Percentiles rank a stretch among this genome's conserved stretches.
Conservation (phyloP, 1,284 basidiomycete genomes). For the Irpex rosettiformis region DNA sequence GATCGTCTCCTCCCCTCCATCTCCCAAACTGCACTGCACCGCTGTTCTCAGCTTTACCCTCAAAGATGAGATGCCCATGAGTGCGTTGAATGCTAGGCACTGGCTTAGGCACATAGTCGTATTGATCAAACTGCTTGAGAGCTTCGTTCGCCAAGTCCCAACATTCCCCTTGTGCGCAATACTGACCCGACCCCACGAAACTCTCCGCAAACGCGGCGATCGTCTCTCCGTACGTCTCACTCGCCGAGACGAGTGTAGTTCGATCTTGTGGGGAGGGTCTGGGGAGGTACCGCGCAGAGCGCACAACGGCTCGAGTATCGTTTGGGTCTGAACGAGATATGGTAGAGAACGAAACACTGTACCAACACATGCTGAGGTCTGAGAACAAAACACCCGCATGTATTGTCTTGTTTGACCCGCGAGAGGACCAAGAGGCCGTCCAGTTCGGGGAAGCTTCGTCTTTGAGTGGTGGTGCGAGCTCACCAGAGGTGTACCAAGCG, state of each 20-base stretch:
- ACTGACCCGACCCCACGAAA: conserved; percentile 39
- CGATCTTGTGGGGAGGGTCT: conserved; percentile 33
- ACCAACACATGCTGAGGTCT: conserved; percentile 50
- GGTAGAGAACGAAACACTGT: conserved; percentile 35
- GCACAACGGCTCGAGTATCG: conserved; percentile 28
- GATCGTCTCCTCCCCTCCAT: conserved; percentile 53
- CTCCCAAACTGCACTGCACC: conserved; percentile 33
- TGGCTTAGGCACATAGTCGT: conserved; percentile 41
- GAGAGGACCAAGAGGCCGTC: conserved; percentile 27
- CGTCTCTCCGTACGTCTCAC: conserved; percentile 47
- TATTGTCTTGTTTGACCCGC: conserved; percentile 32
- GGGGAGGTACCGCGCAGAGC: conserved; percentile 37
- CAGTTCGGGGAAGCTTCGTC: conserved; percentile 27
- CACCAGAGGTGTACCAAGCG: conserved; percentile 38
- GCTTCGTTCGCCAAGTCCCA: conserved; percentile 58
- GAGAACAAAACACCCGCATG: conserved; percentile 39
- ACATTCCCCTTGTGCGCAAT: conserved; percentile 52
- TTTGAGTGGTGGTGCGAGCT: conserved; percentile 35
- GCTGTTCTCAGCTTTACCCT: conserved; percentile 35
- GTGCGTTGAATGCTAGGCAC: conserved; percentile 46
- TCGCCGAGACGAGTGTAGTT: conserved; percentile 36
- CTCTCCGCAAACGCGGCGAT: conserved; percentile 46
- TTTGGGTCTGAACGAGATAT: conserved; percentile 28
- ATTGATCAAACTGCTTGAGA: conserved; percentile 40
- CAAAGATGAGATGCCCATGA: conserved; percentile 54